Conservation (phyloP, 2,329 filamentous ascomycete species). For the Fusarium subtropicale region DNA sequence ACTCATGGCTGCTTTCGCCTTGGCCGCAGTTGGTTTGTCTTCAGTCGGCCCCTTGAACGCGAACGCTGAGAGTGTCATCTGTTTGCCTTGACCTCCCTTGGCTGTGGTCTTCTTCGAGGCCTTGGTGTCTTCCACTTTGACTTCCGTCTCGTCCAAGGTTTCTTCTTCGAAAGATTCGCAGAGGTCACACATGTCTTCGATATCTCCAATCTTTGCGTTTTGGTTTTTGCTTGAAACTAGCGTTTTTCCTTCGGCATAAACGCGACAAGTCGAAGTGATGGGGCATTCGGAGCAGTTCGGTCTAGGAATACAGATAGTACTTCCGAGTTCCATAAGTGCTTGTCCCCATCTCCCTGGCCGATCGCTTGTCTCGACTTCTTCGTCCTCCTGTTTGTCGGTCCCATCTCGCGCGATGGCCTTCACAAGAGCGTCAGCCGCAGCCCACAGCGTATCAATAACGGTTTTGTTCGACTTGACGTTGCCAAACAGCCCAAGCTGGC, state of each 20-base stretch:
- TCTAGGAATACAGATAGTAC: slow-evolving; percentile 70
- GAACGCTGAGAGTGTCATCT: slow-evolving; percentile 53
- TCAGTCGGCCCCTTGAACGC: slow-evolving; percentile 45
- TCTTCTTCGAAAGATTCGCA: slow-evolving; percentile 61
- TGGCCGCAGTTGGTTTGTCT: slow-evolving; percentile 14
- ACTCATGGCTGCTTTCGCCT: slow-evolving; percentile 21
- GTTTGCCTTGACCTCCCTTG: slow-evolving; percentile 30
- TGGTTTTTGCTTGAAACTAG: slow-evolving; percentile 41
- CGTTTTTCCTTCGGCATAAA: slow-evolving; percentile 60
- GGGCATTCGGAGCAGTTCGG: slow-evolving; percentile 67
- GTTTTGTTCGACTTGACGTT: slow-evolving; percentile 68
- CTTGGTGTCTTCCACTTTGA: slow-evolving; percentile 12
- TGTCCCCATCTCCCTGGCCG: slow-evolving; percentile 72
- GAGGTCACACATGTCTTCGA: slow-evolving; percentile 63
- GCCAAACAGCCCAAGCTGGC: slow-evolving; percentile 68
- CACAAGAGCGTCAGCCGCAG: slow-evolving; percentile 66
- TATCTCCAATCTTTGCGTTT: slow-evolving; percentile 52
- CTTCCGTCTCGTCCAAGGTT: slow-evolving; percentile 38
- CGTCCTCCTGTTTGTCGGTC: slow-evolving; percentile 31
- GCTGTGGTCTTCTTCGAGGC: slow-evolving; percentile 23
- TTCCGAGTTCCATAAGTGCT: slow-evolving; percentile 73
- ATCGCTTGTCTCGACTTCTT: slow-evolving; percentile 55
- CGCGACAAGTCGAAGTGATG: slow-evolving; percentile 63
- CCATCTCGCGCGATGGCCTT: slow-evolving; percentile 60
- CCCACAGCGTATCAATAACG: slow-evolving; percentile 67